phyloP scores from a whole-genome alignment of 2,329 filamentous ascomycete species.

The Sporothrix globosa region DNA sequence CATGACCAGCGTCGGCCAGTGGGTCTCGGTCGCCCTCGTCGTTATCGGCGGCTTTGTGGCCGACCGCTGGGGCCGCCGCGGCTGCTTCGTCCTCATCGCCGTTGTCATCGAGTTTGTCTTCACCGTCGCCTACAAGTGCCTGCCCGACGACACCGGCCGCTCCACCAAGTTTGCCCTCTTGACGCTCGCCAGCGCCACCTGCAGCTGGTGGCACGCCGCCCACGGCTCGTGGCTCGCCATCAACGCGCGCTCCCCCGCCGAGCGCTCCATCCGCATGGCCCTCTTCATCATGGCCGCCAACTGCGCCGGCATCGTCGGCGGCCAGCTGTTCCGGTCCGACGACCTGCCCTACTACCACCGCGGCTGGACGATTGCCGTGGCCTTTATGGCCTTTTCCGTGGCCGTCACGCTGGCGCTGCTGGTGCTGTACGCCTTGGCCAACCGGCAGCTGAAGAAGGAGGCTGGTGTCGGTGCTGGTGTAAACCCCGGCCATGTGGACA shows the following conservation, averaged over 20 bases:
- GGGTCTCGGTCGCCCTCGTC: slow-evolving; percentile 52
- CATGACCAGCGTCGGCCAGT: slow-evolving; percentile 58
- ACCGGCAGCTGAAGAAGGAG: slow-evolving; percentile 8
- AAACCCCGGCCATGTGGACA: not conserved
- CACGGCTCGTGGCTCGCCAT: slow-evolving; percentile 37
- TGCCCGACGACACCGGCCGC: slow-evolving; percentile 29
- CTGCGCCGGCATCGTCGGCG: slow-evolving; percentile 63
- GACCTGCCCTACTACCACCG: slow-evolving; percentile 56
- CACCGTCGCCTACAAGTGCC: slow-evolving; percentile 36
- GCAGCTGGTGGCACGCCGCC: slow-evolving; percentile 37
- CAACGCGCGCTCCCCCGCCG: slow-evolving; percentile 21
- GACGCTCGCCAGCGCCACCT: slow-evolving; percentile 34
- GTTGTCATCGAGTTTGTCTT: slow-evolving; percentile 35
- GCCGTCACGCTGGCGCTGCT: slow-evolving; percentile 18
- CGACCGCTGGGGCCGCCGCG: slow-evolving; percentile 33
- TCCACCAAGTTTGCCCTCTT: slow-evolving; percentile 34
- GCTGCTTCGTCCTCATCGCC: slow-evolving; percentile 31
- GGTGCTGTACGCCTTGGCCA: slow-evolving; percentile 12
- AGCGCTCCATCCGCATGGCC: slow-evolving; percentile 26
- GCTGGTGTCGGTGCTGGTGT: too few species aligned
- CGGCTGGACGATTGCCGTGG: slow-evolving; percentile 43
- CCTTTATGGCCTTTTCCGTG: slow-evolving; percentile 30
- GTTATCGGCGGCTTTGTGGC: slow-evolving; percentile 30
- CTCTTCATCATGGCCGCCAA: slow-evolving; percentile 65
- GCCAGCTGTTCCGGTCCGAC: slow-evolving; percentile 61